These are phyloP conservation scores for Boletus tomentosulus DNA, from an alignment of 768 basidiomycete genomes.

Conservation along the genomic window DNA sequence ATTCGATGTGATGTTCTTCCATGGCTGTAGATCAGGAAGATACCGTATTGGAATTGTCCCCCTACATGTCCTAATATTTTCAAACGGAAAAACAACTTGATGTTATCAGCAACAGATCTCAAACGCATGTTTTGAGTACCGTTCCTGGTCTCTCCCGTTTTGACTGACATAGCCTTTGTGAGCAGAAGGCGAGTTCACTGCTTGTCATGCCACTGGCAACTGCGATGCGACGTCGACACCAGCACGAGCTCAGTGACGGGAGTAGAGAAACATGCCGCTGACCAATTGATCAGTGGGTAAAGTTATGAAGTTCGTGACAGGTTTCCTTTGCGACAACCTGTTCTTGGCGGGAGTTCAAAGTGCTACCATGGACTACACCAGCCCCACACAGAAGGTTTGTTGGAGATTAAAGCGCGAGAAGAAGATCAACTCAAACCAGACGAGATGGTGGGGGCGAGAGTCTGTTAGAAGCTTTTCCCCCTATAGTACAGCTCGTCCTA, in stretches of 20 bases:
- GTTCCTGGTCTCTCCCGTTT: neutral
- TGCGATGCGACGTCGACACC: neutral
- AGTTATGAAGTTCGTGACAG: neutral
- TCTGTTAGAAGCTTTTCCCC: too few relatives aligned
- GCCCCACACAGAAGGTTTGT: too few relatives aligned
- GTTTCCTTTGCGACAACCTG: neutral
- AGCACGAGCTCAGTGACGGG: neutral
- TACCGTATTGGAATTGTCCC: neutral
- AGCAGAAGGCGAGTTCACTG: neutral
- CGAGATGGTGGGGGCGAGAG: too few relatives aligned
- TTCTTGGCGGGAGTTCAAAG: neutral
- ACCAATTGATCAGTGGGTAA: neutral
- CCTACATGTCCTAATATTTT: neutral
- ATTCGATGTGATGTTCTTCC: neutral
- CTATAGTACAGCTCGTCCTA: too few relatives aligned
- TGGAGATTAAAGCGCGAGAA: too few relatives aligned
- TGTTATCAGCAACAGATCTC: conserved; percentile 4
- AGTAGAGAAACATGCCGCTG: neutral
- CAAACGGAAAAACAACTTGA: conserved; percentile 5
- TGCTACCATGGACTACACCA: too few relatives aligned
- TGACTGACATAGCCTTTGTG: neutral
- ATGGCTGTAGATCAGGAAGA: conserved; percentile 4
- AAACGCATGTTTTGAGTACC: conserved; percentile 1
- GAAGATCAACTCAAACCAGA: too few relatives aligned
- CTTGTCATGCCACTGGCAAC: neutral